These are phyloP conservation scores for Colletotrichum somersetense DNA, from an alignment of 2,329 filamentous ascomycete species.

Conservation along the genomic window DNA sequence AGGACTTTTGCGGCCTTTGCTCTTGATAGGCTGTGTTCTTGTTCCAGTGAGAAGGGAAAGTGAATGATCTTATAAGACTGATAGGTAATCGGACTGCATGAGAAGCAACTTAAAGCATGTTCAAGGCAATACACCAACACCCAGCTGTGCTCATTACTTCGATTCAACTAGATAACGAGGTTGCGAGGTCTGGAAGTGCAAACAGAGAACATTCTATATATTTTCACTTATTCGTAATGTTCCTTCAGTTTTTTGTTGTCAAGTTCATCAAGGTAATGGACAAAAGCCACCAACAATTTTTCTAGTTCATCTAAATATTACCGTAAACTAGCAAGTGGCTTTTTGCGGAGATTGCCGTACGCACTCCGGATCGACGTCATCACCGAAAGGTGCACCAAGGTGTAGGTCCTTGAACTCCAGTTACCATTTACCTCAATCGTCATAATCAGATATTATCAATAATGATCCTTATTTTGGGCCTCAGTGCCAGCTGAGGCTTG, in stretches of 20 bases:
- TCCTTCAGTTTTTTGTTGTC: not conserved
- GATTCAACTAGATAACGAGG: not conserved
- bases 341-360: not conserved
- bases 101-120: not conserved
- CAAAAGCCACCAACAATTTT: not conserved
- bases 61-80: too few relatives aligned
- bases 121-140: not conserved
- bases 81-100: not conserved
- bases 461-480: not conserved
- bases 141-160: not conserved
- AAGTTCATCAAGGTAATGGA: not conserved
- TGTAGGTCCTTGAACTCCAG: not conserved
- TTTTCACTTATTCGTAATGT: too few relatives aligned
- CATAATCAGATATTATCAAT: not conserved
- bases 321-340: not conserved
- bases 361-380: not conserved
- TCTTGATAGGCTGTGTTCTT: too few relatives aligned
- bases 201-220: not conserved
- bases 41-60: too few relatives aligned
- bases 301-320: not conserved
- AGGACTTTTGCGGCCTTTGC: too few relatives aligned
- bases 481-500: not conserved
- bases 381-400: not conserved
- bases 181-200: not conserved
- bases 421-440: not conserved